phyloP scores from a whole-genome alignment of 176 grass and related monocot genomes.

The Ampelocalamus luodianensis region DNA sequence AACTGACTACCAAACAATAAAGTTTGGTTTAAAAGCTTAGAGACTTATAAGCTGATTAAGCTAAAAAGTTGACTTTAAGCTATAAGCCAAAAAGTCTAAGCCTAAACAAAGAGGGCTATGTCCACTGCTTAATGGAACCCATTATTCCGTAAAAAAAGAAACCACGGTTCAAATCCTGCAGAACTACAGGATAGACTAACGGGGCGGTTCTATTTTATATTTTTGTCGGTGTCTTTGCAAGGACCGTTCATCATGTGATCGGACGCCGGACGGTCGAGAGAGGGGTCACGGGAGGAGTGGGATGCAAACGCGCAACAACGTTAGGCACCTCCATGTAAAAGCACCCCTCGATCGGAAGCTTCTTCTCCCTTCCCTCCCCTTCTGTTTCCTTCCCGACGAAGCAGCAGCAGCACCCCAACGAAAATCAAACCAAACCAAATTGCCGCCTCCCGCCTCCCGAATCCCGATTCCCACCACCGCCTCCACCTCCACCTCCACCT shows the following conservation, averaged over 20 bases:
- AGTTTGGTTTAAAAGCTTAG: too few species aligned
- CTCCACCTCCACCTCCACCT: not conserved
- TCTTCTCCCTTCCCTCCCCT: slow-evolving; percentile 1
- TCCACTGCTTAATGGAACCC: too few species aligned
- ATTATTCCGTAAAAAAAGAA: not conserved
- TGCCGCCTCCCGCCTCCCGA: slow-evolving; percentile 1
- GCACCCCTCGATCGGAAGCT: slow-evolving; percentile 34
- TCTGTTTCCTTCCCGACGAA: slow-evolving; percentile 43
- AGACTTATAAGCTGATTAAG: too few species aligned
- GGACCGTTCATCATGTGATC: slow-evolving; percentile 22
- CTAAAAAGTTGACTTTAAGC: too few species aligned
- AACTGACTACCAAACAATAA: too few species aligned
- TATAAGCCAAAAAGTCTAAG: too few species aligned
- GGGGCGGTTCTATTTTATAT: not conserved
- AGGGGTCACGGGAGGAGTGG: not conserved
- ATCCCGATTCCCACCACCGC: not conserved
- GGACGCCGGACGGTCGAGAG: not conserved
- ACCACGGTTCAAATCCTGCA: not conserved
- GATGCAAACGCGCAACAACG: not conserved
- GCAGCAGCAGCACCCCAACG: slow-evolving; percentile 7
- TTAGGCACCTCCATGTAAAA: not conserved
- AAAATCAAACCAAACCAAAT: slow-evolving; percentile 33
- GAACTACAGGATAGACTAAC: not conserved
- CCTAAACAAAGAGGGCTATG: too few species aligned
- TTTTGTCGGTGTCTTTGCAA: too few species aligned